These are phyloP conservation scores for Mycosphaerella sp. DNA, from an alignment of 2,329 filamentous ascomycete genomes.

Conservation along the genomic window DNA sequence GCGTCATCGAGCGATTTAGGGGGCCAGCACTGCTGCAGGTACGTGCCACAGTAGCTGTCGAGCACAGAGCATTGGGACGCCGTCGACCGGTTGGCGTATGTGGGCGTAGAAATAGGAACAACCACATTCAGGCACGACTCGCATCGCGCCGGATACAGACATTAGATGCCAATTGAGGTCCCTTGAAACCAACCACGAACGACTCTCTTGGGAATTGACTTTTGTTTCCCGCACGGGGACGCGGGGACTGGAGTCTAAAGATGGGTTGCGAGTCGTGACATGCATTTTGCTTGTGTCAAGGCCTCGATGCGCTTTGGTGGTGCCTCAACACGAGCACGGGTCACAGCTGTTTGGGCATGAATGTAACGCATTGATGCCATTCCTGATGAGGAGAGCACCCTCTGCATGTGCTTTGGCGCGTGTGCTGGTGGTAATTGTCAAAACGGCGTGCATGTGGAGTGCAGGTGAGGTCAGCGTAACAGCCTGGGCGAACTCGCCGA, in stretches of 20 bases:
- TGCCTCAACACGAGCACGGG: neutral
- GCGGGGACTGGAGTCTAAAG: neutral
- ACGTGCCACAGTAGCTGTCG: conserved; percentile 2
- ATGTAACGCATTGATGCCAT: conserved; percentile 9
- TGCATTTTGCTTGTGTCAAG: conserved; percentile 1
- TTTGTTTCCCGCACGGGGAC: conserved; percentile 18
- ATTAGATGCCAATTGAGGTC: conserved; percentile 2
- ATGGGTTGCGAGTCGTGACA: conserved; percentile 8
- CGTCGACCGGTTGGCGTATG: conserved; percentile 16
- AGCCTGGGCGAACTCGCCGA: neutral
- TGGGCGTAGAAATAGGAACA: neutral
- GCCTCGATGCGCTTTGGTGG: conserved; percentile 1
- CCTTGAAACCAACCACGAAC: conserved; percentile 16
- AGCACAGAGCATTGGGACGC: conserved; percentile 7
- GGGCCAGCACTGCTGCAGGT: conserved; percentile 3
- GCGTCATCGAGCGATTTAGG: conserved; percentile 7
- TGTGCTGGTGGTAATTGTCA: neutral
- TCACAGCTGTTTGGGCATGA: neutral
- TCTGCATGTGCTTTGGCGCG: neutral
- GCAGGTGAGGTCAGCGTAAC: conserved; percentile 5
- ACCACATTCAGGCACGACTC: conserved; percentile 19
- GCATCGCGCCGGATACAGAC: conserved; percentile 4
- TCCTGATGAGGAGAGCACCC: neutral
- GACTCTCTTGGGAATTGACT: neutral
- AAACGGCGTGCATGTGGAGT: conserved; percentile 17